Conservation (phyloP, 352 stramenopile species). For the Globisporangium polare region DNA sequence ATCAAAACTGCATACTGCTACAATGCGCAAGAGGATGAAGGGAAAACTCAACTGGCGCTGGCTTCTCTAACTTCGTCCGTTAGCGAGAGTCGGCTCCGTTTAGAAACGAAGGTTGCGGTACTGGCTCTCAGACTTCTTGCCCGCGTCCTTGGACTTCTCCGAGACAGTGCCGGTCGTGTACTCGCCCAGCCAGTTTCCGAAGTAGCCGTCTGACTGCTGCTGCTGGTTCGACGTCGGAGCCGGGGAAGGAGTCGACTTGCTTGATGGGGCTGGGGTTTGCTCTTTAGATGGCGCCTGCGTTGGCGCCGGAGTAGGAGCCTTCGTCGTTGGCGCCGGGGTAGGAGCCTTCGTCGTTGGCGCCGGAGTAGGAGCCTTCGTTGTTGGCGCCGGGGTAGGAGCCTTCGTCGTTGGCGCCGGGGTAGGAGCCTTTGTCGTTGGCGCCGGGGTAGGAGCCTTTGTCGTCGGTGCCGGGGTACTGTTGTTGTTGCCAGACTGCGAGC, state of each 20-base stretch:
- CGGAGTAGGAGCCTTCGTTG: constrained; percentile 1
- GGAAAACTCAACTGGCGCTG: background rate
- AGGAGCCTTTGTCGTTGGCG: background rate
- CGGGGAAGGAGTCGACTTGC: constrained; percentile 5
- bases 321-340: background rate
- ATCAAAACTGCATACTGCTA: constrained; percentile 7
- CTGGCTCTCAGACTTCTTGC: constrained; percentile 14
- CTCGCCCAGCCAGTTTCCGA: constrained; percentile 14
- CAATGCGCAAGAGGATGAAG: constrained; percentile 2
- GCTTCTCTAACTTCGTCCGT: constrained; percentile 15
- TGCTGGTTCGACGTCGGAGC: constrained; percentile 9
- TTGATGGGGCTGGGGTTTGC: background rate
- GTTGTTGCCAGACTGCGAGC: background rate
- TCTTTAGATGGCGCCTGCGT: background rate
- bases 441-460: background rate
- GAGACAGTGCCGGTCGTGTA: constrained; percentile 9
- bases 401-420: constrained; percentile 4
- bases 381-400: background rate
- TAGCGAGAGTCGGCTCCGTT: constrained; percentile 2
- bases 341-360: background rate
- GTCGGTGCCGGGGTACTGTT: background rate
- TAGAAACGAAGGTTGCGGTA: constrained; percentile 16
- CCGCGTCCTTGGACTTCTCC: constrained; percentile 8
- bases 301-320: too few relatives aligned
- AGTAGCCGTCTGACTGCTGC: constrained; percentile 13